phyloP scores from a whole-genome alignment of 495 filamentous ascomycete species.

The Bacidia rubella region DNA sequence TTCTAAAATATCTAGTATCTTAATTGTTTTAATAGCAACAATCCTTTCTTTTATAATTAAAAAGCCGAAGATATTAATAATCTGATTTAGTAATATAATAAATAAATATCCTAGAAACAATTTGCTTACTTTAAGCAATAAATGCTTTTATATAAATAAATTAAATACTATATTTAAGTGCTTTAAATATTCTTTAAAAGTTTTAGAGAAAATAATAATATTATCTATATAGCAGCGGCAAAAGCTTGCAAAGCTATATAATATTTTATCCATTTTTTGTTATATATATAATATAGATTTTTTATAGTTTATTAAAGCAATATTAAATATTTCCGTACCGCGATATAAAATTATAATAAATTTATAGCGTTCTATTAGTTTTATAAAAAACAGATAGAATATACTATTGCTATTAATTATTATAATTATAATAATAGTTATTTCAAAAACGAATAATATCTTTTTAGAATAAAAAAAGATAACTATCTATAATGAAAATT shows the following conservation, averaged over 20 bases:
- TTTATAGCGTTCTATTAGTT: not conserved
- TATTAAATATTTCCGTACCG: not conserved
- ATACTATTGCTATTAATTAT: conserved; percentile 2
- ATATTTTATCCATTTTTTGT: conserved; percentile 8
- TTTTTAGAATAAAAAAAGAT: conserved; percentile 1
- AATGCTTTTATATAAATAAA: not conserved
- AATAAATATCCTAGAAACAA: not conserved
- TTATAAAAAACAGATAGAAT: conserved; percentile 3
- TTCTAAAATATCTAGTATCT: not conserved
- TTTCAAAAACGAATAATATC: conserved; percentile 5
- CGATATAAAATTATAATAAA: not conserved
- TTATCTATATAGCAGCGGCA: not conserved
- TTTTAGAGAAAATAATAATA: conserved; percentile 5
- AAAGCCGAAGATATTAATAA: not conserved
- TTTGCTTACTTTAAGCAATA: not conserved
- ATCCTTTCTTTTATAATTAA: not conserved
- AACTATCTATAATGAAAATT: conserved; percentile 3
- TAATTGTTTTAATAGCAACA: not conserved
- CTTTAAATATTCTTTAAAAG: conserved; percentile 1
- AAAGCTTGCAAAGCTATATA: not conserved
- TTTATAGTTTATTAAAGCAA: conserved; percentile 6
- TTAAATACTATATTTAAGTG: not conserved
- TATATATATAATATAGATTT: conserved; percentile 1
- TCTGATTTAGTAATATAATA: not conserved
- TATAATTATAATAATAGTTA: conserved; percentile 2